phyloP scores from a whole-genome alignment of 768 basidiomycete genomes.

The Lactarius evosmus region DNA sequence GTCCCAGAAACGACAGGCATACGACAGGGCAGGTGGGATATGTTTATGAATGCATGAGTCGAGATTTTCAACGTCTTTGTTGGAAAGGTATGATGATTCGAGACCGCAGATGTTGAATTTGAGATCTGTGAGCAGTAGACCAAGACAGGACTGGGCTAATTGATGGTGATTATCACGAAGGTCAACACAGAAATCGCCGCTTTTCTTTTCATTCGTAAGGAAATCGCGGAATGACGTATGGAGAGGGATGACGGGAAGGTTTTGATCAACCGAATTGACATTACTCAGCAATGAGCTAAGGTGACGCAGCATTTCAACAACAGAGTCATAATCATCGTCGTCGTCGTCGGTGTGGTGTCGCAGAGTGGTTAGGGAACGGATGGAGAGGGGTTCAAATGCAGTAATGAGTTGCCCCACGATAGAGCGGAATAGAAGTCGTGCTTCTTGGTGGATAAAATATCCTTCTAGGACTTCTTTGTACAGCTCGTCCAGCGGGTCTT shows the following conservation, averaged over 20 bases:
- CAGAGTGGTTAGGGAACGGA: no score
- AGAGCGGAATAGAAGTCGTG: neutral
- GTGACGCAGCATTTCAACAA: neutral
- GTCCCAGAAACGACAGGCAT: conserved; percentile 8
- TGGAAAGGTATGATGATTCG: neutral
- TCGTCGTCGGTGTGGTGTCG: no score
- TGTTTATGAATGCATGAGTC: neutral
- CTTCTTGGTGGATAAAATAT: neutral
- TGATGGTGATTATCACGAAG: neutral
- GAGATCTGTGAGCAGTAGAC: neutral
- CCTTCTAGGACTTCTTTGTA: neutral
- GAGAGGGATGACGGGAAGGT: neutral
- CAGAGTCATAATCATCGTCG: neutral
- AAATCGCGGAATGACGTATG: conserved; percentile 3
- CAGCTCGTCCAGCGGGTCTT: neutral
- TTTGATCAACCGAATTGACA: neutral
- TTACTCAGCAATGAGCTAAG: conserved; percentile 1
- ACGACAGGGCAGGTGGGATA: neutral
- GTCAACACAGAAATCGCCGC: neutral
- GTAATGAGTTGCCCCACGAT: conserved; percentile 1
- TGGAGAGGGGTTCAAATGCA: neutral
- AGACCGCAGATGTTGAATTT: conserved; percentile 3
- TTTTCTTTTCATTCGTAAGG: neutral
- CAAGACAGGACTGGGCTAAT: neutral
- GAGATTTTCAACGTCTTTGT: neutral